Evolutionary conservation across 306 rosid genomes (phyloP).

Genomic region (Abrus precatorius): DNA sequence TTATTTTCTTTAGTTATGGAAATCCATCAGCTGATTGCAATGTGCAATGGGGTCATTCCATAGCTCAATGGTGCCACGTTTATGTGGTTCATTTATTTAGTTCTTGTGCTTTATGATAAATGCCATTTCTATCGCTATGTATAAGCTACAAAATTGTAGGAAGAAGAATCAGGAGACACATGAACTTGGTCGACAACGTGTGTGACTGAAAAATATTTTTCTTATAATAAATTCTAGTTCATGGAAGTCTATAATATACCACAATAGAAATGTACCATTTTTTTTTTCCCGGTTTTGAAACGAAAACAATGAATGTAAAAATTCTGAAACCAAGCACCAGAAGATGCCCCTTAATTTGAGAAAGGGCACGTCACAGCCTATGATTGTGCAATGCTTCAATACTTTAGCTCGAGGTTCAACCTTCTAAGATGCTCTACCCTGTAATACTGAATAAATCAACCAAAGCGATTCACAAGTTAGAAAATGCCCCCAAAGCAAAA

Average conservation of each 20-base stretch:
- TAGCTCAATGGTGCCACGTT: too few relatives aligned
- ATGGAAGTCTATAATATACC: slow-evolving; percentile 2
- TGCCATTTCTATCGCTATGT: background rate
- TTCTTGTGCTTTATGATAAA: background rate
- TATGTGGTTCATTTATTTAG: background rate
- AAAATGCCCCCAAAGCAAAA: background rate
- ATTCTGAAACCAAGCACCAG: slow-evolving; percentile 23
- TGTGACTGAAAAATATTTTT: background rate
- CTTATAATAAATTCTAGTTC: background rate
- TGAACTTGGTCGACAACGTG: background rate
- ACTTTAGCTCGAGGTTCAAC: slow-evolving; percentile 15
- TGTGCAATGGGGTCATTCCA: too few relatives aligned
- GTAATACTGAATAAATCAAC: slow-evolving; percentile 21
- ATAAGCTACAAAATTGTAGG: background rate
- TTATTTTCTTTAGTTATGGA: too few relatives aligned
- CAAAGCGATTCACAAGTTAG: background rate
- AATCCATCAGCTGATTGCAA: too few relatives aligned
- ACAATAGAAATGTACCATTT: slow-evolving; percentile 15
- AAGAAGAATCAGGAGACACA: background rate
- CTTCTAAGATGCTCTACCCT: slow-evolving; percentile 31
- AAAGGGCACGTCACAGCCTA: slow-evolving; percentile 27
- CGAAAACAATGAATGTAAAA: slow-evolving; percentile 28
- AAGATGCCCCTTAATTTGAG: slow-evolving; percentile 21
- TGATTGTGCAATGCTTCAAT: slow-evolving; percentile 32
- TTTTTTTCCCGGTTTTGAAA: background rate